Evolutionary conservation across 2,329 filamentous ascomycete species (phyloP), one percentile per base, ranked within the genome.

Genomic region (Phialophora chinensis): DNA sequence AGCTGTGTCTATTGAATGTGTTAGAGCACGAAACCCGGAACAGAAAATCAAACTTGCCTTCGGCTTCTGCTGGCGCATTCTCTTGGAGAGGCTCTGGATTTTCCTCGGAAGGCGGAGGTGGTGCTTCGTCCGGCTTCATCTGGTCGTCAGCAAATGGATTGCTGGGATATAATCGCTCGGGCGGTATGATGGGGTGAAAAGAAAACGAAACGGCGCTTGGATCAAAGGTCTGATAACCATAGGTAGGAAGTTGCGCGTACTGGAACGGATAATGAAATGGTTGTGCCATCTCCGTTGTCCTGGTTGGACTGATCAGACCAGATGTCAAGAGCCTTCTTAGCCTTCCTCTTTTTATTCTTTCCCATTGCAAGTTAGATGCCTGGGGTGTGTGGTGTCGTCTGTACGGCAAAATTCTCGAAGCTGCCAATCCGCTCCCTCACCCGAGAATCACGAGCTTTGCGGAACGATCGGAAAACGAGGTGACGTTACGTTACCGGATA

Each of bases 211-310:
- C 69, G 70, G 78, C 78, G 68, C 75, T 69, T 74, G 68, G 75
- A 73, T 82, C 79, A 74, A 78, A 75, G 62, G 73, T 76, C 72
- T 80, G 78, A 75, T 81, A 82, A 71, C 78, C 69, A 75, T 76
- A 81, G 64, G 70, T 69, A 74, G 79, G 76, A 75, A 80, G 69
- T 63, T 78, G 66, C 76, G 79, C 80, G 78, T 82, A 82, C 80
- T 79, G 73, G 78, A 81, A 82, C 80, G 78, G 73, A 73, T 73
- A 76, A 63, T 60, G 54, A 53, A 72, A 58, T 59, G 66, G 57
- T 44, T 65, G 61, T 63, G 71, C 73, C 79, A 80, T 81, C 72
- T 75, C 79, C 74, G 70, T 66, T 67, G 75, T 79, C 74, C 69
- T 68, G 66, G 70, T 74, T 71, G 71, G 75, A 73, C 67, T 72